Base-by-base conservation (phyloP, 2,329 filamentous ascomycete genomes). In the Fusarium penzigii region DNA sequence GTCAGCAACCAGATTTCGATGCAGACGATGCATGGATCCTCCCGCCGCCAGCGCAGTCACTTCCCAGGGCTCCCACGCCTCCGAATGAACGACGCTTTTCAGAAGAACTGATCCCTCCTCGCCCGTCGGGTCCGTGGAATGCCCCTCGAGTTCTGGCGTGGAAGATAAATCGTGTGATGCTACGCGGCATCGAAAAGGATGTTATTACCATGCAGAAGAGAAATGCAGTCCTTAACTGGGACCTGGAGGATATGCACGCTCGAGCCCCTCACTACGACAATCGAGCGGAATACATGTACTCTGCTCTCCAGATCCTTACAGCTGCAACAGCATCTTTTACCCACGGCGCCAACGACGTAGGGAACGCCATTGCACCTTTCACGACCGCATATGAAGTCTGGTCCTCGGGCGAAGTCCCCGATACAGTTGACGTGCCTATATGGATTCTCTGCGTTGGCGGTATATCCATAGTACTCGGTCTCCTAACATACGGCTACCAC, bases 301-400 rank as follows among this genome's bases (percentile, higher is more conserved):
- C 79, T 6, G 85, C 83, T 66, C 75, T 84, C 17, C 82, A 84
- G 61, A 68, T 85, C 59, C 74, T 84, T 68, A 84, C 83, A 6
- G 83, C 84, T 9, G 79, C 80, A 61, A 83, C 83, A 16, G 83
- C 83, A 3, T 85, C 83, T 5, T 86, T 87, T 56, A 80, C 81
- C 2, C 84, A 88, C 70, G 85, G 85, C n/a, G 83, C 84, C 59
- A 88, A 88, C 69, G 85, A 88, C 57, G 81, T 88, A 16, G 75
- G 81, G 61, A 87, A 79, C 64, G 82, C 84, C 32, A 78, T 85
- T 50, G 84, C 83, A 1, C 85, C 85, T 0, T 85, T 82, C 63
- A 81, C 85, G 3, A 80, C 82, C 49, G 82, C 87, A 55, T 88
- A 78, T 68, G 71, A 81, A 55, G 80, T 85, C 50, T 88, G 83